Percentiles rank a stretch among this genome's conserved stretches.
phyloP scores from a whole-genome alignment of 176 grass and related monocot species.

The Oryza coarctata region DNA sequence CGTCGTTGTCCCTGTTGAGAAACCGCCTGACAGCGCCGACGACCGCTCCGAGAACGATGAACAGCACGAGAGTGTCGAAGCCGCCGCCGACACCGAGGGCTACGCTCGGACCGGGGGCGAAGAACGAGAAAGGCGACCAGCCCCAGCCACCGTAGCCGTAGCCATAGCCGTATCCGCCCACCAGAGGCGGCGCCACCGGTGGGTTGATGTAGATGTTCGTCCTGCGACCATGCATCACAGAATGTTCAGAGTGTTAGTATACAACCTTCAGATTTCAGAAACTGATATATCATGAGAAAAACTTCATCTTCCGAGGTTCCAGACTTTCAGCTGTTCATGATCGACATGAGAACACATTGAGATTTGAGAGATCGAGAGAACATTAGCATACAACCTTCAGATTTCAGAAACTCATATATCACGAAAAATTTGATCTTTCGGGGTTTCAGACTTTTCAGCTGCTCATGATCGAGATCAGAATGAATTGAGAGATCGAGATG shows the following conservation, averaged over 20 bases:
- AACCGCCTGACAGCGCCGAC: conserved; percentile 63
- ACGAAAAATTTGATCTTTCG: neutral
- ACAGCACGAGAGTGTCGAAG: conserved; percentile 65
- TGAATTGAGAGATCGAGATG: neutral
- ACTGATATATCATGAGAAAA: neutral
- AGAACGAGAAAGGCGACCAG: conserved; percentile 91
- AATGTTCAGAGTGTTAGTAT: neutral
- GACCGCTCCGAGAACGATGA: conserved; percentile 58
- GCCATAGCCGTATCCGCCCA: conserved; percentile 81
- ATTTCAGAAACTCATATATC: neutral
- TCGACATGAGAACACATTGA: neutral
- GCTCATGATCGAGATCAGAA: neutral
- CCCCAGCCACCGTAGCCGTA: conserved; percentile 59
- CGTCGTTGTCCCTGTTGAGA: conserved; percentile 55
- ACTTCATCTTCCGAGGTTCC: neutral
- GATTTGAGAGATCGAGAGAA: neutral
- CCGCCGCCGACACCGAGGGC: conserved; percentile 77
- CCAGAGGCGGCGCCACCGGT: conserved; percentile 68
- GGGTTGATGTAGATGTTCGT: conserved; percentile 94
- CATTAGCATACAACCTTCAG: neutral
- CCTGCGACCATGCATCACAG: conserved; percentile 39
- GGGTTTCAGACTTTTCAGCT: neutral
- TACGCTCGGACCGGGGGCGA: conserved; percentile 67
- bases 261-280: neutral
- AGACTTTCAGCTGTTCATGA: neutral